Conservation (phyloP, 345 rosid genomes). For the Lepidium didymum region DNA sequence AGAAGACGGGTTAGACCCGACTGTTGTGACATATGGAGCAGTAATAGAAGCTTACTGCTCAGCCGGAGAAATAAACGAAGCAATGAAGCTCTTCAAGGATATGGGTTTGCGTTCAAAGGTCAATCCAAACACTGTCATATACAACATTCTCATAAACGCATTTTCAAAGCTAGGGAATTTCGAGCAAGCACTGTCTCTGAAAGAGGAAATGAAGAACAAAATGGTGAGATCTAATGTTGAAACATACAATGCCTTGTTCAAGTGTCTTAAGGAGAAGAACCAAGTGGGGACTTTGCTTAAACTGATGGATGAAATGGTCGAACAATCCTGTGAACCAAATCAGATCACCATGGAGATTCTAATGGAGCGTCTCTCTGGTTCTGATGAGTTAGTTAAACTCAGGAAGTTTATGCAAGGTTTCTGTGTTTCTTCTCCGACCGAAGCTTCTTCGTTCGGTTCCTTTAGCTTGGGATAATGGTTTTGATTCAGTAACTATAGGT, state of each 20-base stretch:
- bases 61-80: constrained; percentile 43
- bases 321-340: constrained; percentile 61
- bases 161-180: constrained; percentile 44
- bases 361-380: constrained; percentile 58
- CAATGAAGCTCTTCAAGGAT: constrained; percentile 51
- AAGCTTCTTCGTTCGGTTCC: constrained; percentile 3
- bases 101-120: constrained; percentile 43
- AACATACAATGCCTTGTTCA: constrained; percentile 66
- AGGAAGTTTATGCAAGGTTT: constrained; percentile 43
- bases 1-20: constrained; percentile 44
- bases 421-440: constrained; percentile 27
- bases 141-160: constrained; percentile 61
- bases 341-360: constrained; percentile 61
- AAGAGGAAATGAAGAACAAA: constrained; percentile 60
- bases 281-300: constrained; percentile 38
- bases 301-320: constrained; percentile 62
- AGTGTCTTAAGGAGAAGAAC: constrained; percentile 49
- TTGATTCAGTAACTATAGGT: not conserved
- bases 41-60: constrained; percentile 59
- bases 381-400: constrained; percentile 48
- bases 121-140: constrained; percentile 52
- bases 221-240: constrained; percentile 52
- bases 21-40: constrained; percentile 51
- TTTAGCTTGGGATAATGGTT: not conserved
- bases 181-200: constrained; percentile 36